Base-by-base conservation (phyloP, 2,329 filamentous ascomycete species). In the Thielaviopsis populi region DNA sequence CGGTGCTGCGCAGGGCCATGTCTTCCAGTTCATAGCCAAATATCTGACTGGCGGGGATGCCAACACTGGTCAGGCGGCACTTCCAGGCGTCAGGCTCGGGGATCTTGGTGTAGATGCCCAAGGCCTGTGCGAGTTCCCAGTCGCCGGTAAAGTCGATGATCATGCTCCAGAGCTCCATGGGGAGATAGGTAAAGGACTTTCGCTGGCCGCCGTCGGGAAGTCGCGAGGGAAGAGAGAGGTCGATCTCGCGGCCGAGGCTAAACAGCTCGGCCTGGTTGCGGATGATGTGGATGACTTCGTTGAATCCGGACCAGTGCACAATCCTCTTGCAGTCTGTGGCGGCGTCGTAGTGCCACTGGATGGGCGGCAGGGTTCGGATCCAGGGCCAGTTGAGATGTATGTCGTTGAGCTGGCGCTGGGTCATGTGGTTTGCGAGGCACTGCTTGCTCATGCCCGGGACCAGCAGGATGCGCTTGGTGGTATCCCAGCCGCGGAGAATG, bases 361-460 rank as follows among this genome's bases (percentile, higher is more conserved):
- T 84, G 0, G 91, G 90, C 50, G 87, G 80, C 72, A 96, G 80
- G 53, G 94, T 84, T 67, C 87, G 82, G 62, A 96, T 83, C 89
- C 90, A 96, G 62, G 85, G 86, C 89, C 89, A 95, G 72, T 90
- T 91, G 67, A 83, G 79, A 68, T 86, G 81, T 50, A 96, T 83
- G 74, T 95, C 94, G 73, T 83, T 87, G 66, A 96, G 80, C 71
- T 96, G 91, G 70, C 90, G 87, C 75, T 88, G 89, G 17, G 89
- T 95, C 75, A 91, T 85, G 1, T 91, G 89, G 70, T 94, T 91
- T 71, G 91, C 85, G 90, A 90, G 95, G 84, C 92, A 91, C 66
- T 88, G 81, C 1, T 83, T 84, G 41, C 88, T 92, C 91, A 96
- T 95, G 68, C 89, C 89, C 0, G 91, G 91, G 6, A 95, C 85